Percentiles rank a stretch among this genome's conserved stretches.
Conservation (phyloP, 495 filamentous ascomycete species). For the Lasiosphaeria miniovina region DNA sequence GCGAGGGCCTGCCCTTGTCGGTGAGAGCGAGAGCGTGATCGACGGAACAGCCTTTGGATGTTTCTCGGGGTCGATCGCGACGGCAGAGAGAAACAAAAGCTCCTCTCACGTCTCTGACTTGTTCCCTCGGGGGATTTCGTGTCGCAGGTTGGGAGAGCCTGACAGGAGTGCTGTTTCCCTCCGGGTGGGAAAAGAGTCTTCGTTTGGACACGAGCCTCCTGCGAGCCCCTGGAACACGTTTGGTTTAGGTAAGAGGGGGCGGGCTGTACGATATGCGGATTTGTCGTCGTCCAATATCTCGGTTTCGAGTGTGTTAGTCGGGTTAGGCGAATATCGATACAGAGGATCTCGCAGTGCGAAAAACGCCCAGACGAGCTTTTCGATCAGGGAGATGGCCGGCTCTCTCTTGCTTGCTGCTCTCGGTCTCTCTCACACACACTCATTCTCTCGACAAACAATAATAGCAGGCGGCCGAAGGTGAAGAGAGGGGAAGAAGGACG, state of each 20-base stretch:
- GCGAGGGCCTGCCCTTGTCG: slow-evolving; percentile 33
- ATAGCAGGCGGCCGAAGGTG: background rate
- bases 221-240: slow-evolving; percentile 24
- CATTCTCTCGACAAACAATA: background rate
- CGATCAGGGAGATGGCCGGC: slow-evolving; percentile 13
- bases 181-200: slow-evolving; percentile 17
- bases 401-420: slow-evolving; percentile 2
- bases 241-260: slow-evolving; percentile 2
- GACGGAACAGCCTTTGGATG: slow-evolving; percentile 28
- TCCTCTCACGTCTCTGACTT: slow-evolving; percentile 1
- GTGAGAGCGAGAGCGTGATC: slow-evolving; percentile 22
- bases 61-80: slow-evolving; percentile 28
- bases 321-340: background rate
- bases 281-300: background rate
- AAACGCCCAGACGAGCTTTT: slow-evolving; percentile 8
- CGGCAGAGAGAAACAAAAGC: slow-evolving; percentile 24
- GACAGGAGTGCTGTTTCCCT: slow-evolving; percentile 7
- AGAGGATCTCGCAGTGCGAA: background rate
- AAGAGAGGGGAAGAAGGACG: slow-evolving; percentile 13
- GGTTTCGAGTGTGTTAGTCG: background rate
- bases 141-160: slow-evolving; percentile 31
- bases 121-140: slow-evolving; percentile 21
- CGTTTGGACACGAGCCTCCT: slow-evolving; percentile 20
- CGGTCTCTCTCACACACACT: too few relatives aligned
- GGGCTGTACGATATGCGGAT: background rate